These are phyloP conservation scores for Colletotrichum filicis DNA, from an alignment of 2,329 filamentous ascomycete genomes.

Conservation along the genomic window DNA sequence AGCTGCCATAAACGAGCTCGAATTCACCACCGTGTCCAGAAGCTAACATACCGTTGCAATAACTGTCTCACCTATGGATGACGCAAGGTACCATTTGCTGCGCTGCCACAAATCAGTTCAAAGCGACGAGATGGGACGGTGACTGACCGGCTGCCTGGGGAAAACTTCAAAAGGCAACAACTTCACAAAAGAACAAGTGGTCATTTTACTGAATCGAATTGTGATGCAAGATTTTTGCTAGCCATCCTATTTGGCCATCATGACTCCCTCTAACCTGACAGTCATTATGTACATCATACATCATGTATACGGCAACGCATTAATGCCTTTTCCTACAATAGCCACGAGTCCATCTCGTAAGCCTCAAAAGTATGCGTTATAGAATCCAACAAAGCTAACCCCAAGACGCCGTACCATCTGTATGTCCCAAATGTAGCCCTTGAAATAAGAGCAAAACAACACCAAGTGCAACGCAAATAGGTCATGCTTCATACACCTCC, in stretches of 20 bases:
- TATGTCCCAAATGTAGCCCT: conserved; percentile 19
- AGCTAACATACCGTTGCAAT: neutral
- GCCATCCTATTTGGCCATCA: conserved; percentile 18
- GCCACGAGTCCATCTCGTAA: conserved; percentile 14
- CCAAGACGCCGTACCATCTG: conserved; percentile 33
- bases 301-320: conserved; percentile 30
- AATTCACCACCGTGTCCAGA: neutral
- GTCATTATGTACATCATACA: conserved; percentile 35
- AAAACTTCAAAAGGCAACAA: neutral
- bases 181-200: neutral
- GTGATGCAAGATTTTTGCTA: conserved; percentile 10
- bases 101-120: neutral
- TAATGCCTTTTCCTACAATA: conserved; percentile 33
- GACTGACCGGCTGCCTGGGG: conserved; percentile 12
- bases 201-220: conserved; percentile 3
- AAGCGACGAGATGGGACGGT: neutral
- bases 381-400: conserved; percentile 32
- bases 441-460: conserved; percentile 10
- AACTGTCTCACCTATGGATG: neutral
- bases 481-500: conserved; percentile 19
- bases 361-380: conserved; percentile 2
- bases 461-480: conserved; percentile 14
- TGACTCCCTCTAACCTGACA: conserved; percentile 33
- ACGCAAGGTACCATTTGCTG: conserved; percentile 3
- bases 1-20: neutral